Base-by-base conservation (phyloP, 768 basidiomycete genomes). In the Rhizopogon rudus region DNA sequence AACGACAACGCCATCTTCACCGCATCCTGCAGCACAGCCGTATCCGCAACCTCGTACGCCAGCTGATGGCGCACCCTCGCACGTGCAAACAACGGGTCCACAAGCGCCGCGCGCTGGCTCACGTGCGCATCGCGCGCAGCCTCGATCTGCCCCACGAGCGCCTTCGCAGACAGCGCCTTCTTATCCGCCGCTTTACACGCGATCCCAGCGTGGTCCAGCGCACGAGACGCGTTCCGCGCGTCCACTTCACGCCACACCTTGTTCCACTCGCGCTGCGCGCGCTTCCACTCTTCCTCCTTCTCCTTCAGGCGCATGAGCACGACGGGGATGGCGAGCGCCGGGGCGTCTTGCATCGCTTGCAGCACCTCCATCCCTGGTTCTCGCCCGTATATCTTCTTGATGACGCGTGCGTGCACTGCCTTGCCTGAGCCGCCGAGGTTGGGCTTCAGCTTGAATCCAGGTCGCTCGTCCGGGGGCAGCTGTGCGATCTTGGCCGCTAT, bases 241-340 rank as follows among this genome's bases (percentile, higher is more conserved):
- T 98, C 93, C 29, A 96, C 92, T 73, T 97, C 96, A 50, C 95
- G 76, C 97, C 97, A 99, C 51, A 98, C 90, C 69, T 96, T 91
- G 74, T 98, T 98, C 97, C 97, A 99, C 72, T 97, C 97, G 51
- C 93, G 73, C 68, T 97, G 93, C 16, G 93, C 96, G 20, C 93
- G 81, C 72, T 94, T 97, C 97, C 97, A 99, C 67, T 98, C 96
- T 57, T 93, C 93, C 67, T 98, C 96, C 73, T 98, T 98, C 70
- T 89, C 87, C 74, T 97, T 97, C 56, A 99, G 74, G 6, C 97
- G 83, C 45, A 80, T 75, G 7, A 99, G 79, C 1, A 99, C 92
- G 52, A 98, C 84, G 0, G 97, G 95, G 17, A 98, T 86, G 8
- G 96, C 91, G 14, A 87, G 73, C 13, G 84, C 83, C 0, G 97